Evolutionary conservation across 73 alveolate genomes (phyloP), one percentile per base, ranked within the genome.

Genomic region (Paramecium sexaurelia): DNA sequence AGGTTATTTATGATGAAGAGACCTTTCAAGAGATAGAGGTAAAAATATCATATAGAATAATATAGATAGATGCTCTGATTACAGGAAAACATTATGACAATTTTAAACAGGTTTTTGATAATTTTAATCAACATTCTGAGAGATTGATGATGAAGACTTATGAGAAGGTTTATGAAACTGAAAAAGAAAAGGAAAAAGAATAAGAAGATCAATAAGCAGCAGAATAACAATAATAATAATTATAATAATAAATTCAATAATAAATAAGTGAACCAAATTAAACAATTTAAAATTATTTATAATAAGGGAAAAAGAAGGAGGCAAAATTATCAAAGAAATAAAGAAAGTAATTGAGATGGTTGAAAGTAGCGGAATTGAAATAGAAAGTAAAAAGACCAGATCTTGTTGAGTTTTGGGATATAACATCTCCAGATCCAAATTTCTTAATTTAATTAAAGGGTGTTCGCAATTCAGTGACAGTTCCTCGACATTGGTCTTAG

Each of bases 321-420:
- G 89, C 45, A 5, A 88, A 88, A 88, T 47, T 88, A 40, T 88
- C 94, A 13, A 75, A 82, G 51, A 88, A 88, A 69, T 88, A 88
- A 82, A 75, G 94, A 47, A 88, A 88, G 33, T 69, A 88, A 88
- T 88, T 68, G n/a, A 61, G 94, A 67, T 88, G 94, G 94, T 45
- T 88, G 29, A 75, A 88, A 51, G 94, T 88, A 15, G 94, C 94
- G 5, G 83, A 94, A 13, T 94, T 98, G 32, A 98, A 98, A 84
- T 93, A 96, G 89, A 93, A 82, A 69, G 98, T 97, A 1, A 92
- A 93, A 57, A 95, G 99, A 90, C 99, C 99, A 33, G 99, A 98
- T 88, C 93, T 98, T n/a, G 99, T 98, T 3, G 99, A 98, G 55
- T 97, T 97, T 55, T 98, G 99, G 99, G 99, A 98, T 94, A 95